Conservation (phyloP, 371 early-diverging fungal genomes). For the Umbelopsis sp. region DNA sequence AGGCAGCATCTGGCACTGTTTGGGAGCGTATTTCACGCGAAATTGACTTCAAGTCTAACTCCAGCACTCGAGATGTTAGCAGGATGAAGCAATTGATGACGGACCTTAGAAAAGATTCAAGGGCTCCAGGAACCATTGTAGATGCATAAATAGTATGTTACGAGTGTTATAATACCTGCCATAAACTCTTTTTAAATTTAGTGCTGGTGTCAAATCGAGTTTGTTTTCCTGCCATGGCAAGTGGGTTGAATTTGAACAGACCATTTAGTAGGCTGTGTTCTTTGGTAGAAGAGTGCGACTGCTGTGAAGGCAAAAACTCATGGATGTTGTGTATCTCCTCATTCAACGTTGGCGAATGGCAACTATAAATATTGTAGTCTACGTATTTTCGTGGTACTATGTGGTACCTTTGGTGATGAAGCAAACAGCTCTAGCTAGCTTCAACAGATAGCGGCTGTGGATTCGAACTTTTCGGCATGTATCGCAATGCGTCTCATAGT, state of each 20-base stretch:
- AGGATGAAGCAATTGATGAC: slow-evolving; percentile 87
- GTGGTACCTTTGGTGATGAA: too few species aligned
- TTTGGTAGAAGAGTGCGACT: too few species aligned
- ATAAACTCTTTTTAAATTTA: not conserved
- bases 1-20: slow-evolving; percentile 66
- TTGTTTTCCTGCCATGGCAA: not conserved
- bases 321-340: too few species aligned
- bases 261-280: too few species aligned
- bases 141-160: slow-evolving; percentile 34
- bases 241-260: not conserved
- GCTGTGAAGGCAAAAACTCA: too few species aligned
- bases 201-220: not conserved
- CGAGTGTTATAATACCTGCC: slow-evolving; percentile 6
- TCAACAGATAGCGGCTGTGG: too few species aligned
- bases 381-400: too few species aligned
- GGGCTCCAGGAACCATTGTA: slow-evolving; percentile 76
- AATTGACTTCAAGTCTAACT: slow-evolving; percentile 61
- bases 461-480: too few species aligned
- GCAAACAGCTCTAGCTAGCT: too few species aligned
- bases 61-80: slow-evolving; percentile 63
- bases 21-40: slow-evolving; percentile 80
- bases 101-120: slow-evolving; percentile 76
- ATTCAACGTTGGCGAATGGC: too few species aligned
- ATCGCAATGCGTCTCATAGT: too few species aligned
- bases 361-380: too few species aligned